phyloP scores from a whole-genome alignment of 78 protist species.

The Goniomonas avonlea region DNA sequence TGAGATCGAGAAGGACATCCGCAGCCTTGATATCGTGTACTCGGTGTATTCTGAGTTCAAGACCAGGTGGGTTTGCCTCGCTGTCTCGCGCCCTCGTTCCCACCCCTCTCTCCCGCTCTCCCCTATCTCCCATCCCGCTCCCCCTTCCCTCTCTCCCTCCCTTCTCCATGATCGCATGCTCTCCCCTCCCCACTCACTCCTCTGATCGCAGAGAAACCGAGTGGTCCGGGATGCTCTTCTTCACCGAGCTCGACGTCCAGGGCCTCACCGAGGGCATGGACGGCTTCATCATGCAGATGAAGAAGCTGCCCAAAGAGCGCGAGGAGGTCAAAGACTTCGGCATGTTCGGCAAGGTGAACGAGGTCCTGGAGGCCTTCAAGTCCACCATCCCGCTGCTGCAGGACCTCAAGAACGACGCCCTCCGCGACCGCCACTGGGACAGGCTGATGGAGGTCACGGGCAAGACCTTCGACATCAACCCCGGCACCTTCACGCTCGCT shows the following conservation, averaged over 20 bases:
- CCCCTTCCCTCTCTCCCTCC: too few species aligned
- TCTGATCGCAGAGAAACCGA: too few species aligned
- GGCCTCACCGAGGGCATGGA: constrained; percentile 45
- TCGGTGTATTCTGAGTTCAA: constrained; percentile 32
- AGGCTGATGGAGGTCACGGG: constrained; percentile 59
- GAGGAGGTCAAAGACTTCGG: background rate
- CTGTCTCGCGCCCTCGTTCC: too few species aligned
- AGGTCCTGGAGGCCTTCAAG: constrained; percentile 39
- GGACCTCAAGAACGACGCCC: constrained; percentile 64
- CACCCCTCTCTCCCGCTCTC: background rate
- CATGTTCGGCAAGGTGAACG: constrained; percentile 27
- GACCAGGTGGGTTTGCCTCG: too few species aligned
- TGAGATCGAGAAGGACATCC: constrained; percentile 32
- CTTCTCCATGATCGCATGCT: background rate
- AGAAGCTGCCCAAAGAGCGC: constrained; percentile 21
- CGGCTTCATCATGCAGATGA: background rate
- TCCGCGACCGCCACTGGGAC: constrained; percentile 78
- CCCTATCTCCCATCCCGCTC: too few species aligned
- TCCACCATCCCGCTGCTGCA: constrained; percentile 61
- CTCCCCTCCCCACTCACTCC: background rate
- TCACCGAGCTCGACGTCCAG: constrained; percentile 48
- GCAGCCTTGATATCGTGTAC: constrained; percentile 28
- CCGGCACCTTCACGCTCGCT: constrained; percentile 49
- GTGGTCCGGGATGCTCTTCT: constrained; percentile 68
- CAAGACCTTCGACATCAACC: constrained; percentile 32